These are phyloP conservation scores for Hyparrhenia diplandra DNA, from an alignment of 176 grass and related monocot species.

Conservation along the genomic window DNA sequence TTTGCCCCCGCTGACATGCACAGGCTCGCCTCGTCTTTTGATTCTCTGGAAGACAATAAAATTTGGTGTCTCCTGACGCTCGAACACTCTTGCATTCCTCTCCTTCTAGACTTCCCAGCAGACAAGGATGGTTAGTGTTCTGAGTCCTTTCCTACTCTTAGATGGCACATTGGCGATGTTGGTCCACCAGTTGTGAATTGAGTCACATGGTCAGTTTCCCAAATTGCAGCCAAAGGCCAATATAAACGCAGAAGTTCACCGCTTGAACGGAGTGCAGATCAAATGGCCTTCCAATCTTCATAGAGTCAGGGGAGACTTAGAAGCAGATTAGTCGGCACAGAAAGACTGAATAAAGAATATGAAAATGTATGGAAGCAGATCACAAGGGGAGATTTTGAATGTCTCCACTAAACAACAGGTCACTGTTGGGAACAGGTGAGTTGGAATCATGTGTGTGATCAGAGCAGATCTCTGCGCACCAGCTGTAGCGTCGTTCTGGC, in stretches of 20 bases:
- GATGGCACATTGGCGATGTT: no score
- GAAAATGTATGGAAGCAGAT: not conserved
- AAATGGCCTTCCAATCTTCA: not conserved
- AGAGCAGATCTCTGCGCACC: constrained; percentile 13
- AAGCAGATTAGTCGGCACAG: not conserved
- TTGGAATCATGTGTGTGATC: constrained; percentile 3
- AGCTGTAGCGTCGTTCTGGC: not conserved
- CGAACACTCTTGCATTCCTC: no score
- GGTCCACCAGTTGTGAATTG: no score
- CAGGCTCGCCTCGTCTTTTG: no score
- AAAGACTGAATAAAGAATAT: not conserved
- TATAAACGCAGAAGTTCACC: not conserved
- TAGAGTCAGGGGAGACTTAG: constrained; percentile 8
- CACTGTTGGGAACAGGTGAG: constrained; percentile 3
- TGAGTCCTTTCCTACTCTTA: no score
- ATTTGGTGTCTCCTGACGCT: no score
- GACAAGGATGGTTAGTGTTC: no score
- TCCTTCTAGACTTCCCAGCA: no score
- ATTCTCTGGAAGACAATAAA: no score
- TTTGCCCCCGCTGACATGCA: no score
- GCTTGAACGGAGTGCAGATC: not conserved
- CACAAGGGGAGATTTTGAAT: not conserved
- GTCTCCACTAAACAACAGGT: not conserved
- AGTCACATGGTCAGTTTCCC: no score
- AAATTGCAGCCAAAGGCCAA: constrained; percentile 8